Base-by-base conservation (phyloP, 495 filamentous ascomycete genomes). In the Talaromyces ruber region DNA sequence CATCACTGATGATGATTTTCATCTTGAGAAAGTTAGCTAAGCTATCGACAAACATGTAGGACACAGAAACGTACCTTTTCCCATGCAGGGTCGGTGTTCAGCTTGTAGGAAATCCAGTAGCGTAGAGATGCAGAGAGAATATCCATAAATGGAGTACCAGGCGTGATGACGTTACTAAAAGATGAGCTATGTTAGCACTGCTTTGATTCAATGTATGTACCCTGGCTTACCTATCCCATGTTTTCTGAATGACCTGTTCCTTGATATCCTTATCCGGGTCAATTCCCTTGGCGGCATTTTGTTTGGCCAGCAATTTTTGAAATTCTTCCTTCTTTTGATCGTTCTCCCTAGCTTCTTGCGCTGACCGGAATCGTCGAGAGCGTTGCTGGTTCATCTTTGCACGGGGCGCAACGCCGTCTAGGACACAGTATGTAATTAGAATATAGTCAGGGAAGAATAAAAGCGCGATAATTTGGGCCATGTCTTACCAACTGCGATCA, bases 351-450 rank as follows among this genome's bases (percentile, higher is more conserved):
- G 94, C 94, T 70, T 99, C 94, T 71, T 93, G 89, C 0, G 93
- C 93, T 12, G 93, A 92, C 62, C 94, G 88, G 77, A 96, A 96
- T 63, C 91, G 87, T 69, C 92, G 84, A 21, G 90, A 90, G 58
- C 93, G 91, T 74, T 97, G 93, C 73, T 97, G 92, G 73, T 97
- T 97, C 93, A 96, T 96, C 74, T 97, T 97, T 34, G 92, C 92
- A 66, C 93, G 83, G 21, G 93, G 93, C 1, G 93, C 93, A 64
- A 97, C 93, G 70, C 93, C 93, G 76, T 97, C 92, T 92, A 61
- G 28, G 64, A 55, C 24, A 61, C 25, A 60, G 9, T 25, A 51
- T 8, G 21, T 72, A 81, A 77, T 64, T 14, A 37, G 39, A 25
- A 52, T 25, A 58, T 37, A 50, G 34, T 60, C 28, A 50, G 45